A percentile compares a stretch with the other conserved stretches of the same genome.
Conservation (phyloP, 352 stramenopile genomes). For the Phytophthora nicotianae region DNA sequence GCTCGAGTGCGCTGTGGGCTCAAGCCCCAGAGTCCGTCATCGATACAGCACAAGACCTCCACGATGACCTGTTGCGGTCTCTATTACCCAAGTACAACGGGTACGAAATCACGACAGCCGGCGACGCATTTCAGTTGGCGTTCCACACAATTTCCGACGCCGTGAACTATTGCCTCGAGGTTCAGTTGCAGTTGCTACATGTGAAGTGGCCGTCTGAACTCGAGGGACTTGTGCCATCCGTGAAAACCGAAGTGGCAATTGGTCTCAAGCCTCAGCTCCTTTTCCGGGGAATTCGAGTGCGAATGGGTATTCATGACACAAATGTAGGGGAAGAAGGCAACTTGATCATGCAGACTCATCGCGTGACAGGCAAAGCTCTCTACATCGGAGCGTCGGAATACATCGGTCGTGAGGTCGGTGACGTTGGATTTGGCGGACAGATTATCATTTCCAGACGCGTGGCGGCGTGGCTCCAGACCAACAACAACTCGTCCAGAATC, state of each 20-base stretch:
- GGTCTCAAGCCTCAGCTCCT: conserved; percentile 52
- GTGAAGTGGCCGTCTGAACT: conserved; percentile 68
- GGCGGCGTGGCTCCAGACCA: conserved; percentile 48
- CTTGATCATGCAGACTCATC: conserved; percentile 57
- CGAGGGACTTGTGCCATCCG: conserved; percentile 53
- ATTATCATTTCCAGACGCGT: conserved; percentile 74
- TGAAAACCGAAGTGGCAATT: conserved; percentile 57
- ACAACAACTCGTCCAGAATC: conserved; percentile 44
- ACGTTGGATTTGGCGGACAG: conserved; percentile 68
- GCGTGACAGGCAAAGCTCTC: conserved; percentile 66
- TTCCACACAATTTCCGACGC: conserved; percentile 71
- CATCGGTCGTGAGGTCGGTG: conserved; percentile 66
- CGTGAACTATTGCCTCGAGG: conserved; percentile 69
- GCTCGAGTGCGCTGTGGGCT: conserved; percentile 73
- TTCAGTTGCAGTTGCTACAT: conserved; percentile 60
- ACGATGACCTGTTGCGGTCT: conserved; percentile 67
- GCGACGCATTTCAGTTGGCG: conserved; percentile 76
- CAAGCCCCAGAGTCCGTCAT: conserved; percentile 58
- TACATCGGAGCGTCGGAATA: conserved; percentile 74
- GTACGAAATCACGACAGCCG: conserved; percentile 81
- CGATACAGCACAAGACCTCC: conserved; percentile 59
- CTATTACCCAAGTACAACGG: conserved; percentile 57
- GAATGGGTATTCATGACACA: conserved; percentile 81
- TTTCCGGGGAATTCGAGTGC: conserved; percentile 70
- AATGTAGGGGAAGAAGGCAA: conserved; percentile 52